Evolutionary conservation across 352 stramenopile species (phyloP).

Genomic region (Phytophthora citrophthora): DNA sequence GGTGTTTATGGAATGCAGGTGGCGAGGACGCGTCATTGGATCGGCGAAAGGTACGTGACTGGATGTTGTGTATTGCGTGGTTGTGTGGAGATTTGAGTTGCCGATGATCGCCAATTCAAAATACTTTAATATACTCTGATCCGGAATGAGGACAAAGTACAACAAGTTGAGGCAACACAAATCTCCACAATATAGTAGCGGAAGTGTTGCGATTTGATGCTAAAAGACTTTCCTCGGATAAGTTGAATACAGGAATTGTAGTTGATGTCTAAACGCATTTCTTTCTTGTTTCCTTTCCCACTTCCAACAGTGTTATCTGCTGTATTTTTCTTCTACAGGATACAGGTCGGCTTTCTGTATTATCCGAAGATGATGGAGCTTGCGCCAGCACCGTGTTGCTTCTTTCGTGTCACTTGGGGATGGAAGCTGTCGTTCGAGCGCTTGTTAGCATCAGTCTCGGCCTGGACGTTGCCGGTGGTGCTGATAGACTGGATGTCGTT

Average conservation of each 20-base stretch:
- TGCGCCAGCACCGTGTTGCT: slow-evolving; percentile 72
- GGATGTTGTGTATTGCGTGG: slow-evolving; percentile 13
- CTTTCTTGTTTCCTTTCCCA: slow-evolving; percentile 2
- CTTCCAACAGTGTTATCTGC: too few species aligned
- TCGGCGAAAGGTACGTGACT: slow-evolving; percentile 25
- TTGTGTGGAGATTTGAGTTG: slow-evolving; percentile 35
- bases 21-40: neutral
- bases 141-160: slow-evolving; percentile 63
- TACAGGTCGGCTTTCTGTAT: neutral
- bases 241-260: neutral
- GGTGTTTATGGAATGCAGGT: slow-evolving; percentile 15
- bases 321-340: too few species aligned
- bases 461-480: slow-evolving; percentile 56
- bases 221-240: too few species aligned
- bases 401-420: slow-evolving; percentile 76
- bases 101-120: slow-evolving; percentile 65
- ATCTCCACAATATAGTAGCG: slow-evolving; percentile 11
- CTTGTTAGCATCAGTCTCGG: slow-evolving; percentile 60
- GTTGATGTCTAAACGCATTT: slow-evolving; percentile 15
- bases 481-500: slow-evolving; percentile 54
- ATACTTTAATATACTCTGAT: slow-evolving; percentile 90
- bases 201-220: too few species aligned
- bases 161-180: slow-evolving; percentile 55
- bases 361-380: slow-evolving; percentile 89
- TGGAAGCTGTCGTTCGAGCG: slow-evolving; percentile 52